A percentile compares a stretch with the other conserved stretches of the same genome.
Conservation (phyloP, 257 asterid genomes). For the Primulina eburnea region DNA sequence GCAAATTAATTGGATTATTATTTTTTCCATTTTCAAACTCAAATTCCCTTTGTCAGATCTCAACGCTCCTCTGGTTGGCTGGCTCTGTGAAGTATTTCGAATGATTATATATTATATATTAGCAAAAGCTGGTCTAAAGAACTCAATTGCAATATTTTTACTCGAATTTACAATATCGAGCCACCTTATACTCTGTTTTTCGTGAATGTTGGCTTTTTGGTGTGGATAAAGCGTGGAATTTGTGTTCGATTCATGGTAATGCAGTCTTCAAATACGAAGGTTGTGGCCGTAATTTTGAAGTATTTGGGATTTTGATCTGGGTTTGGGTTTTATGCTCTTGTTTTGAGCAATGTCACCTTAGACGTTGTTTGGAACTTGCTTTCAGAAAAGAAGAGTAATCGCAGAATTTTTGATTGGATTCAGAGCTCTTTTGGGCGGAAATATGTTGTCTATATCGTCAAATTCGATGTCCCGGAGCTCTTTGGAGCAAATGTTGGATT, state of each 20-base stretch:
- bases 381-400: neutral
- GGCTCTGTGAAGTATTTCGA: too few relatives aligned
- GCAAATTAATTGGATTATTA: too few relatives aligned
- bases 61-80: too few relatives aligned
- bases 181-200: too few relatives aligned
- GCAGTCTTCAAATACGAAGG: neutral
- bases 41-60: too few relatives aligned
- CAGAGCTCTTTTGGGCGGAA: constrained; percentile 22
- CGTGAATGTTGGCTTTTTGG: too few relatives aligned
- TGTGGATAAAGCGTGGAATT: neutral
- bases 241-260: constrained; percentile 4
- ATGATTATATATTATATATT: too few relatives aligned
- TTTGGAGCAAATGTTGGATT: constrained; percentile 85
- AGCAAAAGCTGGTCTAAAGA: too few relatives aligned
- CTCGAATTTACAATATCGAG: too few relatives aligned
- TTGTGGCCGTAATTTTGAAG: neutral
- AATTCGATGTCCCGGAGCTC: constrained; percentile 66
- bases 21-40: too few relatives aligned
- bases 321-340: constrained; percentile 41
- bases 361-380: constrained; percentile 34
- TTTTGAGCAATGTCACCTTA: constrained; percentile 40
- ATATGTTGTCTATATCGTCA: constrained; percentile 58
- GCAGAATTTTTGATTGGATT: constrained; percentile 16
- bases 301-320: constrained; percentile 17
- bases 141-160: too few relatives aligned